These are phyloP conservation scores for Betula pendula DNA, from an alignment of 306 rosid species.

Conservation along the genomic window DNA sequence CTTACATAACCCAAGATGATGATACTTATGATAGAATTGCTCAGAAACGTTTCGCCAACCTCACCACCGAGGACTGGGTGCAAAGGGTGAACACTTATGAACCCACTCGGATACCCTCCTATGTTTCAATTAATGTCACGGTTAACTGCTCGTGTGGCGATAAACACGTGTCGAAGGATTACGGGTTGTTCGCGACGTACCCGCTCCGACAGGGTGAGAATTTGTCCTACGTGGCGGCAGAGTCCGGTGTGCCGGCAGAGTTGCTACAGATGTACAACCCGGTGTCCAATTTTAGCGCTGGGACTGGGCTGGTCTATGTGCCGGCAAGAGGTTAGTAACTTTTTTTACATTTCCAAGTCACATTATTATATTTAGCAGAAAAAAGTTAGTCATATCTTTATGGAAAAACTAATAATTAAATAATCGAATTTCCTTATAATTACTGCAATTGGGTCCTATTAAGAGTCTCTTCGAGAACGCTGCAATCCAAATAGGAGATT, in stretches of 20 bases:
- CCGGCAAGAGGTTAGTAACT: conserved; percentile 69
- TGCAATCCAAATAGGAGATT: too few species aligned
- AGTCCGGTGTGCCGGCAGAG: conserved; percentile 35
- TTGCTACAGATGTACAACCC: conserved; percentile 49
- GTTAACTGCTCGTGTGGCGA: conserved; percentile 72
- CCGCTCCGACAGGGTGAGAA: conserved; percentile 37
- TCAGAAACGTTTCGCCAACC: conserved; percentile 32
- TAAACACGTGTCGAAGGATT: conserved; percentile 46
- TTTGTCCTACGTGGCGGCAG: conserved; percentile 35
- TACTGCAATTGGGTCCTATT: too few species aligned
- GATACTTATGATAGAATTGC: conserved; percentile 41
- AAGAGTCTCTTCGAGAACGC: too few species aligned
- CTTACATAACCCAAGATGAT: conserved; percentile 28
- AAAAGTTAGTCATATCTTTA: background rate
- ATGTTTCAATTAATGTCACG: conserved; percentile 43
- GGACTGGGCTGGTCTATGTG: conserved; percentile 49
- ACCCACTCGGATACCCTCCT: conserved; percentile 3
- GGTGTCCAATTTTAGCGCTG: conserved; percentile 36
- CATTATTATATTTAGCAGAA: background rate
- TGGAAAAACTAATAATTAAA: too few species aligned
- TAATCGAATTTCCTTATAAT: too few species aligned
- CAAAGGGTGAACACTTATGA: conserved; percentile 34
- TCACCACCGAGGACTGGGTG: conserved; percentile 50
- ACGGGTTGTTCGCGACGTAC: conserved; percentile 53
- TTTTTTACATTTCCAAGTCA: background rate